Evolutionary conservation across 83 land plant species (phyloP), one percentile per base, ranked within the genome.

Genomic region (Diphasiastrum complanatum): DNA sequence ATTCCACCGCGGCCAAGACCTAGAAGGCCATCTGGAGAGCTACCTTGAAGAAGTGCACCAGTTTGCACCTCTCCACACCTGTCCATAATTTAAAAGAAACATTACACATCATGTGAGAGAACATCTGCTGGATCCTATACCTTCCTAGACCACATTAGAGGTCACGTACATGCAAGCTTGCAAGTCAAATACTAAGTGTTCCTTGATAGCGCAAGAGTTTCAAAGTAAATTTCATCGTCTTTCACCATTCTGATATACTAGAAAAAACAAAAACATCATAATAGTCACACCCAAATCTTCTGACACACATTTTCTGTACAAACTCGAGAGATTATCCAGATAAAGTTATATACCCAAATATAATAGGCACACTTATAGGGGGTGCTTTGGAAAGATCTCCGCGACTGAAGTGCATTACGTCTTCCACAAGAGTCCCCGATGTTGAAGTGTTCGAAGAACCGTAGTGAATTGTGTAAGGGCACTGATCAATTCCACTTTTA

Each of bases 361-460:
- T 34, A 20, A 59, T 4, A 28, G 32, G 57, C 4, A 29, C 4
- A 30, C 31, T 28, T 19, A 53, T 11, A 25, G 57, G 19, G 32
- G 29, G n/a, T 20, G 12, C 23, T 4, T 8, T 38, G 8, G 11
- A 16, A 5, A 12, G n/a, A 47, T 11, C 28, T 24, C 12, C 63
- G 3, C 8, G 28, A 19, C 8, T 43, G 18, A 60, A 2, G 26
- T 60, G 46, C 5, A 60, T 40, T 16, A 60, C 63, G 41, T 60
- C 63, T 41, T 60, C 14, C 14, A 60, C 52, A 5, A 60, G 51
- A 18, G 24, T 43, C 4, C 63, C 63, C 2, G 63, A 60, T 3
- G 63, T 25, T 11, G 63, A 60, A 19, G 63, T 60, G 51, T 60
- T 60, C 19, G 14, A 22, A 2, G 63, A 60, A 41, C 37, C n/a